Conservation (phyloP, 176 grass and related monocot species). For the Aegilops bicornis region DNA sequence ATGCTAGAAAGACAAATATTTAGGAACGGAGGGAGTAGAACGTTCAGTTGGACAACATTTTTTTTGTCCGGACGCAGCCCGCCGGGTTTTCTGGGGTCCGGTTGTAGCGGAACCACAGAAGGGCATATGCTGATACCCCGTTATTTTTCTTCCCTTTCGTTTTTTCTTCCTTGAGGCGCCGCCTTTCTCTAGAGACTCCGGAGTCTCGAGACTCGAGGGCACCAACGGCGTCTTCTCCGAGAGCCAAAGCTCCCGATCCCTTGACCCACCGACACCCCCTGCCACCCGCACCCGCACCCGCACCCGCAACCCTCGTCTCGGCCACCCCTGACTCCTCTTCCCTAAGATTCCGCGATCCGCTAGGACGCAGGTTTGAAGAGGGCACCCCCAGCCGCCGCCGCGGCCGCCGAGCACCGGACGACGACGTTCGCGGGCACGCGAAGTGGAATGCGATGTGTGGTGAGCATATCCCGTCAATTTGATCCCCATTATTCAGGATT, state of each 20-base stretch:
- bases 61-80: too few relatives aligned
- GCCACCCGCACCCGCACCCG: not conserved
- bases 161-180: not conserved
- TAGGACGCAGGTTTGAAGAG: not conserved
- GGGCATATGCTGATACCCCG: not conserved
- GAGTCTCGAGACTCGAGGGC: not conserved
- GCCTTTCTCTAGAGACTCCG: not conserved
- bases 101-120: not conserved
- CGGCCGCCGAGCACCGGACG: not conserved
- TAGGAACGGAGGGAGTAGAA: too few relatives aligned
- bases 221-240: not conserved
- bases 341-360: not conserved
- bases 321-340: not conserved
- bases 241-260: not conserved
- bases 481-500: not conserved
- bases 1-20: too few relatives aligned
- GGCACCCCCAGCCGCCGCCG: not conserved
- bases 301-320: not conserved
- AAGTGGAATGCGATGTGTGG: slow-evolving; percentile 1
- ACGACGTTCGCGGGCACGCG: not conserved
- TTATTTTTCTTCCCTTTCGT: not conserved
- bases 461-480: not conserved
- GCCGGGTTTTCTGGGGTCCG: too few relatives aligned
- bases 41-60: too few relatives aligned
- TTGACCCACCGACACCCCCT: not conserved